Percentiles rank a stretch among this genome's conserved stretches.
Evolutionary conservation across 2,329 filamentous ascomycete species (phyloP).

Genomic region (Hypoxylon sp.): DNA sequence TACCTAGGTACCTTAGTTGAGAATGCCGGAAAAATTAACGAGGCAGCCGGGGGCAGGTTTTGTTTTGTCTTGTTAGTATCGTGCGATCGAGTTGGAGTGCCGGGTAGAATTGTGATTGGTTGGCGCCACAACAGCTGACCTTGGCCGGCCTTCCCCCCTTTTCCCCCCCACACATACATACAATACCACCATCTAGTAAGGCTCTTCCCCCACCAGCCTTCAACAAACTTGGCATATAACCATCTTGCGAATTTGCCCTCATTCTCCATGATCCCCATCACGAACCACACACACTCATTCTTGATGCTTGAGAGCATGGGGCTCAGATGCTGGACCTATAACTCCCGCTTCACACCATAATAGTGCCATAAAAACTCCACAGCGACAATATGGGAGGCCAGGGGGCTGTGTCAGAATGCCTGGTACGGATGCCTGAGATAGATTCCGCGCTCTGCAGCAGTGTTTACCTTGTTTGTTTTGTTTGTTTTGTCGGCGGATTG

Average conservation of each 20-base stretch:
- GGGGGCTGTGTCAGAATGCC: slow-evolving; percentile 2
- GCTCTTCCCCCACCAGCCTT: slow-evolving; percentile 25
- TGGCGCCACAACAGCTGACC: slow-evolving; percentile 57
- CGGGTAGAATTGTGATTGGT: slow-evolving; percentile 53
- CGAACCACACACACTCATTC: slow-evolving; percentile 23
- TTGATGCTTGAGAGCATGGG: slow-evolving; percentile 17
- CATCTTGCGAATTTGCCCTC: slow-evolving; percentile 17
- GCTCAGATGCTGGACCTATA: slow-evolving; percentile 10
- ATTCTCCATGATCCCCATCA: slow-evolving; percentile 23
- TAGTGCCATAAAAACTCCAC: slow-evolving; percentile 9
- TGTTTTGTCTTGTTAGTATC: slow-evolving; percentile 24
- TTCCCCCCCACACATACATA: slow-evolving; percentile 49
- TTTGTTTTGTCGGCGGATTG: slow-evolving; percentile 16
- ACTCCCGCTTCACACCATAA: slow-evolving; percentile 35
- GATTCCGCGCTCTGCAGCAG: slow-evolving; percentile 24
- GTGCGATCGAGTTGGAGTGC: slow-evolving; percentile 42
- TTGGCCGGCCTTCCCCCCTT: slow-evolving; percentile 42
- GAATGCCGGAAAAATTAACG: slow-evolving; percentile 21
- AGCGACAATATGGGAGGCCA: background rate
- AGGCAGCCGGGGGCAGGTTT: too few species aligned
- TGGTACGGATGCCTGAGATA: slow-evolving; percentile 34
- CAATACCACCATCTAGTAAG: slow-evolving; percentile 38
- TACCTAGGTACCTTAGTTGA: slow-evolving; percentile 9
- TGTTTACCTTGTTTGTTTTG: slow-evolving; percentile 11
- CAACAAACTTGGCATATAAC: slow-evolving; percentile 32